phyloP scores from a whole-genome alignment of 495 filamentous ascomycete species.

The Penicillium pulvis region DNA sequence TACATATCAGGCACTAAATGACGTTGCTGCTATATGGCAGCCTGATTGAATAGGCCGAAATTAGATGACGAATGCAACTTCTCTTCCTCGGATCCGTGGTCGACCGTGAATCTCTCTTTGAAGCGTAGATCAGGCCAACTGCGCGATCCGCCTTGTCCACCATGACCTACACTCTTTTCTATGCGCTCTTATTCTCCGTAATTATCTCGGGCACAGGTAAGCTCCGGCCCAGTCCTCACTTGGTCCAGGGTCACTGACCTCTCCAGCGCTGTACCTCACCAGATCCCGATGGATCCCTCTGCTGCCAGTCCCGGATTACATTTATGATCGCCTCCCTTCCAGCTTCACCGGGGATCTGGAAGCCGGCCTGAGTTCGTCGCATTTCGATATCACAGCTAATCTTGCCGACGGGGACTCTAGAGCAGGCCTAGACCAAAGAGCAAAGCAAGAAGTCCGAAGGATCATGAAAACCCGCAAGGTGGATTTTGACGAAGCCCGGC shows the following conservation, averaged over 20 bases:
- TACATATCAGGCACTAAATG: not conserved
- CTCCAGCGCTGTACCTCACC: constrained; percentile 71
- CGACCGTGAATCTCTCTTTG: not conserved
- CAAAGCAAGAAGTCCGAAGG: constrained; percentile 75
- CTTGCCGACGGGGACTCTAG: constrained; percentile 73
- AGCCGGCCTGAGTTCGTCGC: constrained; percentile 75
- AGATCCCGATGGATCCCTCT: constrained; percentile 73
- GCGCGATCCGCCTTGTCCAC: constrained; percentile 10
- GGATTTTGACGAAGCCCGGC: constrained; percentile 87
- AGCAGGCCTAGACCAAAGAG: constrained; percentile 74
- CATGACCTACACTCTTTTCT: constrained; percentile 77
- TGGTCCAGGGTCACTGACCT: constrained; percentile 2
- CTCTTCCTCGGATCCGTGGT: not conserved
- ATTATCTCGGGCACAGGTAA: constrained; percentile 64
- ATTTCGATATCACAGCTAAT: constrained; percentile 81
- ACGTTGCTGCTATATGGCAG: not conserved
- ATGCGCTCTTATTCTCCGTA: constrained; percentile 65
- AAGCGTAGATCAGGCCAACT: not conserved
- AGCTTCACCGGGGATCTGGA: constrained; percentile 81
- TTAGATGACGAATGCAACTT: constrained; percentile 1
- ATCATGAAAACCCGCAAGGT: constrained; percentile 84
- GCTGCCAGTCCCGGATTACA: constrained; percentile 58
- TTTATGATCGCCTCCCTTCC: constrained; percentile 73
- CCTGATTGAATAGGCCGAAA: not conserved
- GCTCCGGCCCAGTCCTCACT: constrained; percentile 12